Evolutionary conservation across 2,329 filamentous ascomycete species (phyloP), one percentile per base, ranked within the genome.

Genomic region (Botrytis deweyae): DNA sequence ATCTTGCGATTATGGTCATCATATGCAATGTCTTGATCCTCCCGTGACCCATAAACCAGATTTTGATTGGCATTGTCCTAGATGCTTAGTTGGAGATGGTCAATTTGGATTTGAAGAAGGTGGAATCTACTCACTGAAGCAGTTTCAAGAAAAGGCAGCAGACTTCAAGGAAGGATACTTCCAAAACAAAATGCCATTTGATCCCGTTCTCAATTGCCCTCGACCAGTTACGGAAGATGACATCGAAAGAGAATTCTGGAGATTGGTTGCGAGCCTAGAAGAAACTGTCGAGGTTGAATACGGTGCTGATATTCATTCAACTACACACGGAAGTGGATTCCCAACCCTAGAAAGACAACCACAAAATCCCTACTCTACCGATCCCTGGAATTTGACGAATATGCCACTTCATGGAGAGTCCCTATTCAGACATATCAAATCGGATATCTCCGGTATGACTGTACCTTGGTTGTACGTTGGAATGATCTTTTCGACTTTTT

Each of bases 401-500:
- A 87, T 98, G 75, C 96, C 96, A 0, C 90, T 98, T 70, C 91
- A 97, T 77, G 90, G 92, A 1, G 95, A 98, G 70, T 98, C 95
- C 66, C 86, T 99, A 1, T 99, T 99, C 85, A 90, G 95, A 67
- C 93, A 99, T 79, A 98, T 99, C 86, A 98, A 98, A 82, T 94
- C 95, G 0, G 96, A 99, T 80, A 97, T 99, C 71, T 98, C 96
- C 2, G 96, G 96, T 55, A 99, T 99, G 96, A 99, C 96, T 0
- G 95, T 99, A 12, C 96, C 96, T 0, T 99, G 96, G 96, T 90
- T 99, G 5, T 99, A 99, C 81, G 96, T 99, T 6, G 96, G 96
- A 75, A 99, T 99, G 96, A 97, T 97, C 58, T 99, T 99, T 82
- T 99, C 96, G 0, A 98, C 96, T 0, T 99, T 99, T 81, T 99